Base-by-base conservation (phyloP, 495 filamentous ascomycete species). In the Friedmanniomyces endolithicus region DNA sequence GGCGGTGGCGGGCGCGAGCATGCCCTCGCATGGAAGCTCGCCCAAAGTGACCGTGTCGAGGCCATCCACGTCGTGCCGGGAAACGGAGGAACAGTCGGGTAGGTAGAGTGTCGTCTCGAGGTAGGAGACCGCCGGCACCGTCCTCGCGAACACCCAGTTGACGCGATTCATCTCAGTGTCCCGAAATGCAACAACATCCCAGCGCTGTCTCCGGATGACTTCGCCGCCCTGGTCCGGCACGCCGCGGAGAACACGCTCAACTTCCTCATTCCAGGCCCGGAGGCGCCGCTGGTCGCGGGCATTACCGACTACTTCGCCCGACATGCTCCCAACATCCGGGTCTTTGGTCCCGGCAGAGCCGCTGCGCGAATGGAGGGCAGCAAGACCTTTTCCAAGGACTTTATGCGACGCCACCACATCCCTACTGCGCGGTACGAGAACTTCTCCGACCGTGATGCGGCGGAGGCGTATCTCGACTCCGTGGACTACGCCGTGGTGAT, bases 331-430 rank as follows among this genome's bases (percentile, higher is more conserved):
- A 81, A 81, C 17, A 88, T 96, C 60, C 75, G 79, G 63, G 84
- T 81, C 70, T 98, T 95, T 62, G 92, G 92, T 14, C 92, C 92
- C 1, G 84, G 83, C 46, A 82, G 87, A 73, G 78, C 77, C 35
- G 94, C 92, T 37, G 90, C 94, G 27, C 77, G 78, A 50, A 85
- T 98, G 83, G 92, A 98, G 69, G 92, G 92, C 51, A 90, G 85
- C 67, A 97, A 98, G 74, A 85, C 90, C 14, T 97, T 94, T 71
- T 86, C 88, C 29, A 98, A 98, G 70, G 90, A 98, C 70, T 98
- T 98, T 68, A 98, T 98, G 94, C 79, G 86, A 68, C 80, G 81
- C 57, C 82, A 95, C 70, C 74, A 75, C 61, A 95, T 98, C 61
- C 90, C 92, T 37, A 97, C 92, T 1, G 92, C 94, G 7, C 77